Evolutionary conservation across 2,329 filamentous ascomycete genomes (phyloP).

Genomic region (Penicillium sp.): DNA sequence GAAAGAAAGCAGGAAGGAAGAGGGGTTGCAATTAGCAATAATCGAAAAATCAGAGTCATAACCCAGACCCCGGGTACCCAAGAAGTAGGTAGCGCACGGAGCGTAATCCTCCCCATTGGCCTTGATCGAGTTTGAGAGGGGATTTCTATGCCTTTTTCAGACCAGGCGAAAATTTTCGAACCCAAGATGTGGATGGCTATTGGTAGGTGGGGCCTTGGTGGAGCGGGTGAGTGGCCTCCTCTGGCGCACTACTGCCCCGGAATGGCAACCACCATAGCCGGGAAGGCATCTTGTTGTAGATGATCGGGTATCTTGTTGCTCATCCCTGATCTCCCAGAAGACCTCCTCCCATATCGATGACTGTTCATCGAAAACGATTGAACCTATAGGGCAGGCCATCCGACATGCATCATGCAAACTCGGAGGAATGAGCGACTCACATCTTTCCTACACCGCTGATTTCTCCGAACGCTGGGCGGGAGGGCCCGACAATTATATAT

Average conservation of each 20-base stretch:
- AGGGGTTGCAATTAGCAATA: conserved; percentile 23
- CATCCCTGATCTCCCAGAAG: not conserved
- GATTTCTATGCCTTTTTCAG: conserved; percentile 16
- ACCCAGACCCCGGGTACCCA: conserved; percentile 6
- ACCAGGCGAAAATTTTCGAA: not conserved
- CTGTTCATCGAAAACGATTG: not conserved
- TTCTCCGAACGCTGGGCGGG: not conserved
- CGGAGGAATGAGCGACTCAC: conserved; percentile 9
- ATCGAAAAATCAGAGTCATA: conserved; percentile 25
- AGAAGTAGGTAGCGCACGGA: conserved; percentile 7
- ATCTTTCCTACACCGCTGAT: not conserved
- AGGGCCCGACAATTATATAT: not conserved
- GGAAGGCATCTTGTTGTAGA: not conserved
- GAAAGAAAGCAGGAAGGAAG: not conserved
- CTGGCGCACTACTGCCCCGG: not conserved
- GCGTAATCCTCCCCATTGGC: conserved; percentile 24
- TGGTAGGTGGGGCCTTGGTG: conserved; percentile 17
- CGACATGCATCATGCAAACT: conserved; percentile 1
- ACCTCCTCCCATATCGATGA: not conserved
- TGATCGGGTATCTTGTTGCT: not conserved
- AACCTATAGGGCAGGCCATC: not conserved
- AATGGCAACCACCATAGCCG: not conserved
- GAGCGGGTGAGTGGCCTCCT: conserved; percentile 7
- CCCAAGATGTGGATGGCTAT: conserved; percentile 7
- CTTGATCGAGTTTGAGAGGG: conserved; percentile 7